These are phyloP conservation scores for Fusarium domesticum DNA, from an alignment of 2,329 filamentous ascomycete genomes.

Conservation along the genomic window DNA sequence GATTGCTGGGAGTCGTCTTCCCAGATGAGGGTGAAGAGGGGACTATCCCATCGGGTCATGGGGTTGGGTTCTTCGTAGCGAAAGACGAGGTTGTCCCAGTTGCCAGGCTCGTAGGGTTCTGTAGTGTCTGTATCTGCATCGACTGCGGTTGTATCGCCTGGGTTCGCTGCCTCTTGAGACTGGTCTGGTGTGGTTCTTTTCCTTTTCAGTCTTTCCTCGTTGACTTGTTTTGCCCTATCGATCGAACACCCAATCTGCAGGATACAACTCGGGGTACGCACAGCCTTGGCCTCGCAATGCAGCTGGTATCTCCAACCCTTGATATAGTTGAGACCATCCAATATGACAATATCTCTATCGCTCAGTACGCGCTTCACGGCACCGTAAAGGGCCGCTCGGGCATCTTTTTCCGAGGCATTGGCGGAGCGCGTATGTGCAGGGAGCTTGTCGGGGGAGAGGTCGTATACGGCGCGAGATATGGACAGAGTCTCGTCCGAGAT, in stretches of 20 bases:
- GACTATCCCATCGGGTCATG: conserved; percentile 82
- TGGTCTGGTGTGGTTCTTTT: conserved; percentile 7
- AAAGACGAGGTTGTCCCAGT: conserved; percentile 78
- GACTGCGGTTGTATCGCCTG: neutral
- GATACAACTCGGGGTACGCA: conserved; percentile 72
- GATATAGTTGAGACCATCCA: conserved; percentile 83
- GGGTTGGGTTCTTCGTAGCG: conserved; percentile 83
- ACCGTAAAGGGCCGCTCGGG: conserved; percentile 70
- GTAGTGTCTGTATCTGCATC: conserved; percentile 18
- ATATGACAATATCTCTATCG: conserved; percentile 71
- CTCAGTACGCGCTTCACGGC: conserved; percentile 75
- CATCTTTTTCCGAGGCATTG: conserved; percentile 76
- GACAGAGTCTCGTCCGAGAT: conserved; percentile 71
- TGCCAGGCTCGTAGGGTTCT: conserved; percentile 51
- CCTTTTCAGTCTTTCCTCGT: conserved; percentile 53
- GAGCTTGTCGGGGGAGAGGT: conserved; percentile 52
- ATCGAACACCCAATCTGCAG: conserved; percentile 60
- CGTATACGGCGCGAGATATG: conserved; percentile 69
- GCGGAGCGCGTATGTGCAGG: conserved; percentile 64
- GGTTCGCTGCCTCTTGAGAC: neutral
- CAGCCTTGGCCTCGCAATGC: conserved; percentile 78
- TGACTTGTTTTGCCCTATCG: conserved; percentile 55
- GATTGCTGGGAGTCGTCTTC: conserved; percentile 66
- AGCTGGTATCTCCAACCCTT: conserved; percentile 88
- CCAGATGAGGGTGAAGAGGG: conserved; percentile 75